phyloP scores from a whole-genome alignment of 345 rosid genomes.

The Gossypium raimondii region DNA sequence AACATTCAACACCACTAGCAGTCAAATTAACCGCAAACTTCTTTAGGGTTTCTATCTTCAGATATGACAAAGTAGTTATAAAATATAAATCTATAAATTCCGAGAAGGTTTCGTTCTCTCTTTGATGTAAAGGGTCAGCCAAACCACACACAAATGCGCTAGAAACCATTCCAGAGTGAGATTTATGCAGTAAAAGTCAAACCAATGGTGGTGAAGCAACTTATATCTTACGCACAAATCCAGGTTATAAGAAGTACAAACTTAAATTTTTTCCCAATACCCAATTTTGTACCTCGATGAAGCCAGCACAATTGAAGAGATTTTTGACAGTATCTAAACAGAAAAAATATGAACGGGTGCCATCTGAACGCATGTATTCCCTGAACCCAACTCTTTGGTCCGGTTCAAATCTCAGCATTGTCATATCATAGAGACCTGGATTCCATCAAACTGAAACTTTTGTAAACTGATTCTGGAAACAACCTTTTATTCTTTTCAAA shows the following conservation, averaged over 20 bases:
- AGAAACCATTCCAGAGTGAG: neutral
- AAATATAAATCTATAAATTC: neutral
- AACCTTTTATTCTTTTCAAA: neutral
- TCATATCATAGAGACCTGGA: constrained; percentile 90
- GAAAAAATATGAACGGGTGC: constrained; percentile 86
- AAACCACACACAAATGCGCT: constrained; percentile 1
- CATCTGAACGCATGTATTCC: constrained; percentile 75
- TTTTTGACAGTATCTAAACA: constrained; percentile 52
- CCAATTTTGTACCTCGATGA: constrained; percentile 49
- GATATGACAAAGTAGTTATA: neutral
- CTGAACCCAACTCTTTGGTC: constrained; percentile 70
- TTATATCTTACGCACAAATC: neutral
- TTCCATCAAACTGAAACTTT: constrained; percentile 22
- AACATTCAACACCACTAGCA: constrained; percentile 4
- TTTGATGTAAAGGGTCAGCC: neutral
- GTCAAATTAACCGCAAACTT: neutral
- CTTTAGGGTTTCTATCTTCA: neutral
- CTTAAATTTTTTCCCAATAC: neutral
- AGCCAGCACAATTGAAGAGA: constrained; percentile 65
- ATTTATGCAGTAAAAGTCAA: neutral
- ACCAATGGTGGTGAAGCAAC: neutral
- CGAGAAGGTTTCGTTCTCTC: neutral
- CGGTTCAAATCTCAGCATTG: constrained; percentile 77
- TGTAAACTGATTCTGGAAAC: constrained; percentile 6
- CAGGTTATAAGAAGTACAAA: neutral